phyloP scores from a whole-genome alignment of 2,329 filamentous ascomycete species.

The Alternaria longipes region DNA sequence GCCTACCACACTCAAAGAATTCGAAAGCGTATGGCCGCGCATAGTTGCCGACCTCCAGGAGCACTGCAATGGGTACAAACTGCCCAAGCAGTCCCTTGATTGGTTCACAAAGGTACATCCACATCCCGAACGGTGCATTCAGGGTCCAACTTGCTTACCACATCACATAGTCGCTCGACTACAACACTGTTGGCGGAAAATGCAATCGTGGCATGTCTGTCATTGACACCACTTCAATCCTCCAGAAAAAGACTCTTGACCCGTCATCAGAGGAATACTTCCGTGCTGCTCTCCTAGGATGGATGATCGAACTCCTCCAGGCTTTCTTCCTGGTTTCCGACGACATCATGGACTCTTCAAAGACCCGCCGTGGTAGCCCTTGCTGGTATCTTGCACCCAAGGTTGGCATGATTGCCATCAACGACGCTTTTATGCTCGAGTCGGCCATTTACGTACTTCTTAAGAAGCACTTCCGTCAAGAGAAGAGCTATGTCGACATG shows the following conservation, averaged over 20 bases:
- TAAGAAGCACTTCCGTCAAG: constrained; percentile 90
- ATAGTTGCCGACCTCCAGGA: constrained; percentile 83
- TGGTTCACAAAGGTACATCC: constrained; percentile 83
- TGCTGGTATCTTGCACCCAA: constrained; percentile 95
- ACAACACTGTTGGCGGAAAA: constrained; percentile 93
- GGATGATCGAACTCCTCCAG: constrained; percentile 98
- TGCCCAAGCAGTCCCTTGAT: constrained; percentile 79
- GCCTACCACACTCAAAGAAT: constrained; percentile 81
- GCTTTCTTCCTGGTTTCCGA: constrained; percentile 99
- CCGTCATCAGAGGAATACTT: constrained; percentile 80
- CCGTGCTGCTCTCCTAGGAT: constrained; percentile 85
- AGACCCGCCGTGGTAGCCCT: constrained; percentile 90
- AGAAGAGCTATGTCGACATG: constrained; percentile 88
- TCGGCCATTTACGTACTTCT: constrained; percentile 87
- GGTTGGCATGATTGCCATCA: constrained; percentile 97
- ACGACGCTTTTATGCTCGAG: constrained; percentile 97
- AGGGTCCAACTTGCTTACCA: constrained; percentile 26
- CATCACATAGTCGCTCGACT: constrained; percentile 73
- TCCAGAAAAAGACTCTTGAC: constrained; percentile 75
- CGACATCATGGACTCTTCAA: constrained; percentile 97
- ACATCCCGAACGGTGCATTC: constrained; percentile 5
- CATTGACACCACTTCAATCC: constrained; percentile 84
- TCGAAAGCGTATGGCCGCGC: constrained; percentile 88
- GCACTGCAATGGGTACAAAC: constrained; percentile 81
- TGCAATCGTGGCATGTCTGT: constrained; percentile 99